Percentiles rank a stretch among this genome's conserved stretches.
Conservation (phyloP, 2,329 filamentous ascomycete genomes). For the Pseudogymnoascus sp. region DNA sequence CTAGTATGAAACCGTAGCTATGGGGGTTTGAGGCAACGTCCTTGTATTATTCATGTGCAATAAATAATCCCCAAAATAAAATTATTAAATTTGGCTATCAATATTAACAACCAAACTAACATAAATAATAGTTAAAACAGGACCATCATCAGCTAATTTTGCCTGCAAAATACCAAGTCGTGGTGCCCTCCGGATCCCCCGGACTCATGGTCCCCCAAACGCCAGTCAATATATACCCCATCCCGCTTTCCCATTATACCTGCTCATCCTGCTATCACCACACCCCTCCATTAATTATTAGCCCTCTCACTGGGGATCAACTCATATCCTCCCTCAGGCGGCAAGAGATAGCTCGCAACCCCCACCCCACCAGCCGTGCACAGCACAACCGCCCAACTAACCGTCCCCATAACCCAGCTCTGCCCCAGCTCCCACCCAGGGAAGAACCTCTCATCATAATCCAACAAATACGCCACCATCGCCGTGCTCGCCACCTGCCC, state of each 20-base stretch:
- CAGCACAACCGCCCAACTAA: constrained; percentile 45
- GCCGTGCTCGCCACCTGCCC: constrained; percentile 70
- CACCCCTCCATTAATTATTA: not conserved
- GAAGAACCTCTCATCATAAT: constrained; percentile 75
- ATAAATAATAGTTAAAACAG: not conserved
- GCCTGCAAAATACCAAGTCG: not conserved
- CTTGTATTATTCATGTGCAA: not conserved
- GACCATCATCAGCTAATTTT: not conserved
- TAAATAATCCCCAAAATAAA: not conserved
- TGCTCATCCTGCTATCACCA: not conserved
- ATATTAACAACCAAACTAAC: not conserved
- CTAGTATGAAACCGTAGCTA: not conserved
- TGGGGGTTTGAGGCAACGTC: not conserved
- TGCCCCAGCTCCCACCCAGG: constrained; percentile 73
- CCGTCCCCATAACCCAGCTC: constrained; percentile 64
- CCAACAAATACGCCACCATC: constrained; percentile 74
- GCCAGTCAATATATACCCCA: not conserved
- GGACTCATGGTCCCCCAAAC: not conserved
- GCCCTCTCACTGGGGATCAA: constrained; percentile 44
- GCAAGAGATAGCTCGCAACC: constrained; percentile 59
- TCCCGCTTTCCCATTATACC: not conserved
- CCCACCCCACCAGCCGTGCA: constrained; percentile 50
- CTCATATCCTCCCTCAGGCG: constrained; percentile 80
- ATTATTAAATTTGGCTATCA: not conserved
- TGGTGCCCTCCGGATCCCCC: not conserved